These are phyloP conservation scores for Oryza rufipogon DNA, from an alignment of 176 grass and related monocot genomes.

Conservation along the genomic window DNA sequence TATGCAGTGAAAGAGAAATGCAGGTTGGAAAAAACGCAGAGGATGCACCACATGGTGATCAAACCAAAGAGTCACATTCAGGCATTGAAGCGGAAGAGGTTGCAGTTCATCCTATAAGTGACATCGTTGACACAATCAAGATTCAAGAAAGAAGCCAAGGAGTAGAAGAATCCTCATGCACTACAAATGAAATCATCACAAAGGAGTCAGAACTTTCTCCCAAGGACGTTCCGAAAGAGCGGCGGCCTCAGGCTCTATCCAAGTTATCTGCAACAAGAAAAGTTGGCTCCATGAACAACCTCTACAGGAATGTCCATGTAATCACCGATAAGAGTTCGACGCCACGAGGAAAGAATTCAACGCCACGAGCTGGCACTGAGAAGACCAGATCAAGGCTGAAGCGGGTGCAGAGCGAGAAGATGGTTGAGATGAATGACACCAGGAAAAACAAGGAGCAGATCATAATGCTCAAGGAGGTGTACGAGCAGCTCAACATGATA, in stretches of 20 bases:
- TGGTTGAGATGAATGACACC: slow-evolving; percentile 43
- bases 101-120: slow-evolving; percentile 30
- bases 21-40: slow-evolving; percentile 3
- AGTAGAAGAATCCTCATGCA: slow-evolving; percentile 20
- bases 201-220: slow-evolving; percentile 40
- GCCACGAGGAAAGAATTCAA: slow-evolving; percentile 31
- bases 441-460: slow-evolving; percentile 60
- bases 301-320: slow-evolving; percentile 31
- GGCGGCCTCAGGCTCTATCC: slow-evolving; percentile 24
- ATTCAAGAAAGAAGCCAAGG: slow-evolving; percentile 42
- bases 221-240: slow-evolving; percentile 17
- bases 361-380: slow-evolving; percentile 55
- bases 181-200: slow-evolving; percentile 21
- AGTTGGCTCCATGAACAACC: slow-evolving; percentile 55
- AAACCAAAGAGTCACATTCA: too few species aligned
- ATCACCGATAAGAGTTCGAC: slow-evolving; percentile 28
- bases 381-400: slow-evolving; percentile 59
- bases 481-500: slow-evolving; percentile 69
- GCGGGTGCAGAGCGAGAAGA: slow-evolving; percentile 69
- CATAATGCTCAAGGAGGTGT: slow-evolving; percentile 78
- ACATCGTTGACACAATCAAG: slow-evolving; percentile 36
- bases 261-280: slow-evolving; percentile 45
- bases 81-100: slow-evolving; percentile 28
- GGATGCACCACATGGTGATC: not conserved
- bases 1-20: slow-evolving; percentile 14